Evolutionary conservation across 768 basidiomycete genomes (phyloP), one percentile per base, ranked within the genome.

Genomic region (Panellus pusillus): DNA sequence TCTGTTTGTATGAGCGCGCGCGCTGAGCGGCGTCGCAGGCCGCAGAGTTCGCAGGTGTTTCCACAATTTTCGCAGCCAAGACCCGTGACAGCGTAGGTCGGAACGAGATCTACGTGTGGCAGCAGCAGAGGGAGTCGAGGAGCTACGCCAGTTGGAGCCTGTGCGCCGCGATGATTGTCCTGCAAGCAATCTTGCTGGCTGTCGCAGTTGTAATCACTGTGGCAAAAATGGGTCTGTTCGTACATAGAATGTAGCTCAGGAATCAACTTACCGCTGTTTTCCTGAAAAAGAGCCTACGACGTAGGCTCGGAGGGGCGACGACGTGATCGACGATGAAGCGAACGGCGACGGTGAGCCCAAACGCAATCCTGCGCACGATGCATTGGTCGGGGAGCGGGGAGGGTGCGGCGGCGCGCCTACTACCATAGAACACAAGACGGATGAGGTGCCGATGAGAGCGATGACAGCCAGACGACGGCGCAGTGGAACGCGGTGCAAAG

Each of bases 61-160:
- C 51, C 37, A 44, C 40, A 28, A 50, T 58, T 14, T 44, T 58
- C 18, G 57, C 47, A 6, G 57, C 51, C 18, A 48, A 44, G 20
- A 48, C 51, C 6, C 19, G 47, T 12, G 52, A 53, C 15, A 28
- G 39, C 15, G 24, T 5, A 15, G 57, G 47, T 2, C 1, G 15
- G 3, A 58, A 58, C 19, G 47, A 50, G 1, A 58, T 53, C n/a
- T 36, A 38, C 15, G 17, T 58, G 18, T 58, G 29, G 27, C 14
- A 36, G 6, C 27, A 36, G 6, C 29, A 9, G 36, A 28, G 13
- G 4, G 32, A 35, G 20, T 31, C 12, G 9, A n/a, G 29, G 15
- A n/a, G 39, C 8, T 27, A 28, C 31, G 17, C n/a, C 18, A 37
- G 4, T 4, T n/a, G n/a, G n/a, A 19, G 18, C 6, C 12, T 48